A percentile compares a stretch with the other conserved stretches of the same genome.
These are phyloP conservation scores for Cornus kousa DNA, from an alignment of 148 eudicot genomes.

Conservation along the genomic window DNA sequence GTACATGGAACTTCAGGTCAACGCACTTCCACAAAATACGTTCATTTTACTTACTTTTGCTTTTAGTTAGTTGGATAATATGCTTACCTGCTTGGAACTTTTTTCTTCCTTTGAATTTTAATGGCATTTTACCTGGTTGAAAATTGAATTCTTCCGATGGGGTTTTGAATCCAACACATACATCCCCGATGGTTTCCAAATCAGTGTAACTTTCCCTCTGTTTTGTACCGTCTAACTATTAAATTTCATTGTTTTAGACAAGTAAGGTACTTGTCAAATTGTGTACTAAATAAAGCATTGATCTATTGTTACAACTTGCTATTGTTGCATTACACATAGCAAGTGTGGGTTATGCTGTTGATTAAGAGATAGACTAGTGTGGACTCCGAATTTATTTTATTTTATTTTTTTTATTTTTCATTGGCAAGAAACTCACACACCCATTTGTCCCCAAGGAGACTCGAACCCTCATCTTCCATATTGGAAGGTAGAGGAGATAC, in stretches of 20 bases:
- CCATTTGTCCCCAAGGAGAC: too few relatives aligned
- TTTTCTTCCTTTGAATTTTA: background rate
- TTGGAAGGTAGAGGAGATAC: too few relatives aligned
- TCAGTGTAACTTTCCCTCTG: background rate
- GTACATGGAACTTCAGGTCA: constrained; percentile 46
- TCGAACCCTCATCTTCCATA: too few relatives aligned
- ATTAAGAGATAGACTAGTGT: too few relatives aligned
- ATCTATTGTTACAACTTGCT: background rate
- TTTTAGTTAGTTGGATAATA: background rate
- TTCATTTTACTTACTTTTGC: background rate
- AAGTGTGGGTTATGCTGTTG: background rate
- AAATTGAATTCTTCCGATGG: background rate
- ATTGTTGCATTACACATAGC: background rate
- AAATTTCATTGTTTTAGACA: background rate
- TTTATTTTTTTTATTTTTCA: too few relatives aligned
- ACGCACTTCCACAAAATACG: constrained; percentile 1
- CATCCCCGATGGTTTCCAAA: background rate
- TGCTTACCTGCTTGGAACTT: background rate
- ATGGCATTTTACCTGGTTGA: background rate
- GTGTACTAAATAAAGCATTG: background rate
- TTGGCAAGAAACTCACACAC: too few relatives aligned
- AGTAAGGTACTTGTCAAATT: background rate
- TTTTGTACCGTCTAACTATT: background rate
- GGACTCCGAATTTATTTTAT: too few relatives aligned
- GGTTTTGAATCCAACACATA: background rate